These are phyloP conservation scores for Pseudisothecium myosuroides DNA, from an alignment of 225 moss, liverwort and hornwort genomes.

Conservation along the genomic window DNA sequence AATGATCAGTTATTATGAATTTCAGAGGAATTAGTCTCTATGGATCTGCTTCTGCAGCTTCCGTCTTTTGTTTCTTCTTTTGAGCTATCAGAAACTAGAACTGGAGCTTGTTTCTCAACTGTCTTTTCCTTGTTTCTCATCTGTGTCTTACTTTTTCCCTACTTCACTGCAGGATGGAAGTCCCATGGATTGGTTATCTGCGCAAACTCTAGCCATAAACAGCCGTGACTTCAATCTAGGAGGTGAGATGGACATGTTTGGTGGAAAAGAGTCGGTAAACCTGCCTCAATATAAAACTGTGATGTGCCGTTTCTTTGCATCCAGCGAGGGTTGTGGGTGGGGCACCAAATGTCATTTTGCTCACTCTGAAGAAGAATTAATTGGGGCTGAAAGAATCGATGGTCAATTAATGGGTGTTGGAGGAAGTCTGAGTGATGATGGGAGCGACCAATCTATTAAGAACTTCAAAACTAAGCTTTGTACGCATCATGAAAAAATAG, in stretches of 20 bases:
- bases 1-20: not conserved
- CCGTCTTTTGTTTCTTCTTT: not conserved
- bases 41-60: not conserved
- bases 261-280: constrained; percentile 70
- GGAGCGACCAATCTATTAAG: constrained; percentile 66
- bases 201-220: constrained; percentile 57
- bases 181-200: constrained; percentile 36
- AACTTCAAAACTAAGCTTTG: constrained; percentile 95
- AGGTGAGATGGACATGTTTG: constrained; percentile 43
- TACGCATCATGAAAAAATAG: constrained; percentile 89
- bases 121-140: not conserved
- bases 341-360: constrained; percentile 88
- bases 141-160: not conserved
- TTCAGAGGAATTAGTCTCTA: not conserved
- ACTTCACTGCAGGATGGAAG: constrained; percentile 30
- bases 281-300: constrained; percentile 86
- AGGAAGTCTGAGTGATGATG: constrained; percentile 51
- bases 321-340: constrained; percentile 84
- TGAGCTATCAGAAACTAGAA: not conserved
- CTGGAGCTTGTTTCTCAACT: not conserved
- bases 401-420: constrained; percentile 43
- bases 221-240: constrained; percentile 54
- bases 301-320: constrained; percentile 75
- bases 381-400: constrained; percentile 64
- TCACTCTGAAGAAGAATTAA: constrained; percentile 79